A percentile compares a stretch with the other conserved stretches of the same genome.
Evolutionary conservation across 73 alveolate species (phyloP).

Genomic region (Symbiodinium pilosum): DNA sequence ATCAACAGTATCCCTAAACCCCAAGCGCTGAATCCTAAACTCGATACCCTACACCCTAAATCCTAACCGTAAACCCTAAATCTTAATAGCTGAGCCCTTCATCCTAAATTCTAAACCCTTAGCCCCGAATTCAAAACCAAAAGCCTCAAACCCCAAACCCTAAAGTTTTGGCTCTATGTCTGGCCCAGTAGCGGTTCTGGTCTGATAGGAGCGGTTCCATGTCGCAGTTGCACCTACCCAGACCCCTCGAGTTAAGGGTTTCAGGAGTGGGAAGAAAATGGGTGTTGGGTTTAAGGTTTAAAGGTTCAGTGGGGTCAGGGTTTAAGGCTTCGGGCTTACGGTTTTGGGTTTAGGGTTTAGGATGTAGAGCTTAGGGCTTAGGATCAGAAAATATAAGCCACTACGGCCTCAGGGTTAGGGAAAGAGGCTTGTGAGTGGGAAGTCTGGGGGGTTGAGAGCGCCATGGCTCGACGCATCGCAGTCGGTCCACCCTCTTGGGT

Average conservation of each 20-base stretch:
- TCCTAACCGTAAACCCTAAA: no score
- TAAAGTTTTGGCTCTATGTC: background rate
- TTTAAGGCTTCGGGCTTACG: background rate
- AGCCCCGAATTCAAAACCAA: no score
- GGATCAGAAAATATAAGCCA: background rate
- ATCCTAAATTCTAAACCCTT: no score
- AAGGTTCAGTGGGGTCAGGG: background rate
- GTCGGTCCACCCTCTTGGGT: no score
- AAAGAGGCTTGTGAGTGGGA: no score
- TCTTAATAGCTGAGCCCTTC: no score
- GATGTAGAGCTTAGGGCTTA: background rate
- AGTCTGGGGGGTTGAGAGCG: background rate
- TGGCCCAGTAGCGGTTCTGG: slow-evolving; percentile 41
- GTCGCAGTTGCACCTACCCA: slow-evolving; percentile 91
- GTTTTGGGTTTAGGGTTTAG: background rate
- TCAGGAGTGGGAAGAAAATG: no score
- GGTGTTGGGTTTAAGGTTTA: background rate
- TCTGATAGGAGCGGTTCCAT: slow-evolving; percentile 95
- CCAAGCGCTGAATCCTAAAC: no score
- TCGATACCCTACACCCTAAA: no score
- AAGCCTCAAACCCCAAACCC: no score
- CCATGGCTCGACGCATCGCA: background rate
- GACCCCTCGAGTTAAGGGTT: background rate
- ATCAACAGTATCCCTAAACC: no score
- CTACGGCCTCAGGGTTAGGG: background rate